These are phyloP conservation scores for Umbilicus rupestris DNA, from an alignment of 164 flowering plant species.

Conservation along the genomic window DNA sequence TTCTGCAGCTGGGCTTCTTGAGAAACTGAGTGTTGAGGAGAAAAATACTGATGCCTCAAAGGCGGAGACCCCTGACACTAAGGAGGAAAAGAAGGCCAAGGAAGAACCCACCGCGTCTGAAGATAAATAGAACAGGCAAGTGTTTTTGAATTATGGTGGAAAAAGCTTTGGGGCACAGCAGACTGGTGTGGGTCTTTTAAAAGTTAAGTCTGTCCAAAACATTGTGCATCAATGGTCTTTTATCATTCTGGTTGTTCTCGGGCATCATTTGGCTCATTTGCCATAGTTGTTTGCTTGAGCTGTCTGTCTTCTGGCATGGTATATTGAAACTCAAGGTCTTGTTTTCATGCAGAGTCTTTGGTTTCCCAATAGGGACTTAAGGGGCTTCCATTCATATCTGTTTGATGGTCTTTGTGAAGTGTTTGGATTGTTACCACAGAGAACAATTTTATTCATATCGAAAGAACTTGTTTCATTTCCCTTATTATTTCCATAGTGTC, in stretches of 20 bases:
- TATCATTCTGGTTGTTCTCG: background rate
- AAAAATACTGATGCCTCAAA: slow-evolving; percentile 23
- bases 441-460: background rate
- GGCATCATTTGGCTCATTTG: background rate
- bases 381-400: background rate
- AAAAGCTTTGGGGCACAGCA: slow-evolving; percentile 20
- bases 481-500: no score
- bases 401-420: background rate
- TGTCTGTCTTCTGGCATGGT: background rate
- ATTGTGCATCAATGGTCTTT: background rate
- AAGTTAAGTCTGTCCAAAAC: background rate
- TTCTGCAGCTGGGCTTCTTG: slow-evolving; percentile 42
- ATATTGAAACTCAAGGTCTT: background rate
- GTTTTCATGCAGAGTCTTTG: background rate
- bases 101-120: slow-evolving; percentile 3
- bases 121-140: slow-evolving; percentile 8
- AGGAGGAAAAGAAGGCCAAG: slow-evolving; percentile 11
- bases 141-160: slow-evolving; percentile 17
- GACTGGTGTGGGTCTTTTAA: background rate
- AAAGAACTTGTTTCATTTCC: background rate
- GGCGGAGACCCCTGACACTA: background rate
- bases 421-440: background rate
- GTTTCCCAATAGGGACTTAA: no score
- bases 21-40: slow-evolving; percentile 40
- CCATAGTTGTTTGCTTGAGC: background rate